Conservation (phyloP, 2,329 filamentous ascomycete species). For the Tetracladium maxilliforme region DNA sequence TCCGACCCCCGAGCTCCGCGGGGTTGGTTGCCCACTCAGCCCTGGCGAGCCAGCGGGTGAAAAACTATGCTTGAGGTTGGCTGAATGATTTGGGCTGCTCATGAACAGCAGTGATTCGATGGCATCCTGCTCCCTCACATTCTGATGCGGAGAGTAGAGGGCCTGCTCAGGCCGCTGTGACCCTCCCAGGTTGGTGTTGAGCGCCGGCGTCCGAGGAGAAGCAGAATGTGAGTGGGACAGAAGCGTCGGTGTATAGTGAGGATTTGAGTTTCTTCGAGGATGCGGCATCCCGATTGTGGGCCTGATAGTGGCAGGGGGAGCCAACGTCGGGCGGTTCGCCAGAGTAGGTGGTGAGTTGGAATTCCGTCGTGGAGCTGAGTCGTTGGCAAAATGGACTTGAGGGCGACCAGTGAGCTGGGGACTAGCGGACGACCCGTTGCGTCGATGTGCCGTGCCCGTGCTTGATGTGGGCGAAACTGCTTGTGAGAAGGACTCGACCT, state of each 20-base stretch:
- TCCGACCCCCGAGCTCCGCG: no score
- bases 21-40: no score
- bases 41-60: conserved; percentile 18
- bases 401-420: no score
- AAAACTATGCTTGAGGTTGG: conserved; percentile 42
- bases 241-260: conserved; percentile 31
- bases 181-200: no score
- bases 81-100: conserved; percentile 63
- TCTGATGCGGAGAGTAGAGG: no score
- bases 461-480: conserved; percentile 47
- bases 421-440: no score
- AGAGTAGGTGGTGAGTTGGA: conserved; percentile 25
- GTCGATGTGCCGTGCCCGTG: no score
- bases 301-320: conserved; percentile 23
- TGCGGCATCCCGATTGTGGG: no score
- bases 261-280: conserved; percentile 33
- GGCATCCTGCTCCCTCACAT: conserved; percentile 63
- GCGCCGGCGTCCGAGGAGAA: no score
- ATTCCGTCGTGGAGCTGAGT: no score
- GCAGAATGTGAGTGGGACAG: conserved; percentile 32
- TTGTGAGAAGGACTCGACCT: conserved; percentile 62
- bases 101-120: conserved; percentile 70
- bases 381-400: no score
- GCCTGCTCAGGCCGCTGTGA: no score
- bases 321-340: conserved; percentile 12